Evolutionary conservation across 116 monocot species (phyloP), one percentile per base, ranked within the genome.

Genomic region (Trichopus zeylanicus): DNA sequence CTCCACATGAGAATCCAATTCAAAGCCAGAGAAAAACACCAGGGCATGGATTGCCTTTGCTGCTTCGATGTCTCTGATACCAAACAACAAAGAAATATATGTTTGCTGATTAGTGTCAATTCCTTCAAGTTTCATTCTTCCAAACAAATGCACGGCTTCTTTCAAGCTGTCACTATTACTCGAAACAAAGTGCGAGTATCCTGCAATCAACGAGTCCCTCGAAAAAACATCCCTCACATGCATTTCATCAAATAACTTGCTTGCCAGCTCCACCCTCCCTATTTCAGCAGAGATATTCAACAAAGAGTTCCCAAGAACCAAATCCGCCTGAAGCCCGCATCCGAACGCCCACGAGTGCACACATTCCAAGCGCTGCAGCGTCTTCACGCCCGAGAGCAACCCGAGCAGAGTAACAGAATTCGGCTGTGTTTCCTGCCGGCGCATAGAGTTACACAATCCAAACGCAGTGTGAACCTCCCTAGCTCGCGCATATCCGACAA

Each of bases 181-280:
- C 42, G n/a, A n/a, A n/a, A n/a, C n/a, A n/a, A n/a, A n/a, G n/a
- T 49, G 49, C 16, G 80, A 57, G 53, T 78, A 80, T 0, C 78
- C 80, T 23, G 74, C 68, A 15, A 83, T 60, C 63, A 88, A 64
- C 0, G 75, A 80, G 63, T 88, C 83, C 83, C 84, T 83, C 1
- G 88, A 78, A 48, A 88, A 55, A 0, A 56, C 23, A 51, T 88
- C 84, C 29, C 31, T 73, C 11, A 24, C 11, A 49, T 29, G 33
- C 83, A 84, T 88, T 53, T 21, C 42, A 46, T 88, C 78, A 32
- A 88, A 88, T 66, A 88, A 39, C 12, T n/a, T 23, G 19, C 75
- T 39, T 35, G 80, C 74, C 12, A 69, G 25, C 2, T 70, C 61
- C 0, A 62, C 59, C 26, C 58, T 48, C 7, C 71, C 62, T 23